These are phyloP conservation scores for Termitomyces titanicus DNA, from an alignment of 768 basidiomycete species.

Conservation along the genomic window DNA sequence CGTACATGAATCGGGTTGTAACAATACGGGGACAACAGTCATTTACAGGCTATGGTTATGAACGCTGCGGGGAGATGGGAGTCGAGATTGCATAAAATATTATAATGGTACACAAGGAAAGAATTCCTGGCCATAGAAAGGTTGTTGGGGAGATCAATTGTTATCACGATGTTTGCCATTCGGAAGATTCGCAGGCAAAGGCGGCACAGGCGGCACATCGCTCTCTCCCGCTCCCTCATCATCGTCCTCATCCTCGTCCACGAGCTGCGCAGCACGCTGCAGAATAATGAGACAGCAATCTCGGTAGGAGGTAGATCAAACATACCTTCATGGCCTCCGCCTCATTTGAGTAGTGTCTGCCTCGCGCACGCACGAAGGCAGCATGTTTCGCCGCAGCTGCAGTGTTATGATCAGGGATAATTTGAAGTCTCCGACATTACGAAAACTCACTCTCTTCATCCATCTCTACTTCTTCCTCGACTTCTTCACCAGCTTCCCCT, in stretches of 20 bases:
- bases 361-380: constrained; percentile 75
- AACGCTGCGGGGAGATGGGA: neutral
- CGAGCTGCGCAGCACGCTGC: constrained; percentile 62
- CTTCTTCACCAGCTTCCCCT: constrained; percentile 63
- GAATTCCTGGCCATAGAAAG: neutral
- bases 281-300: constrained; percentile 6
- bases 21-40: neutral
- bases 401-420: neutral
- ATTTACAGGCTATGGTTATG: neutral
- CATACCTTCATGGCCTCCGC: constrained; percentile 89
- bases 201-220: constrained; percentile 9
- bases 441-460: constrained; percentile 72
- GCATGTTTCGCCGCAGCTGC: constrained; percentile 82
- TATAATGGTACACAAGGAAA: constrained; percentile 5
- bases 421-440: neutral
- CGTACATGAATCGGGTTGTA: neutral
- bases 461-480: constrained; percentile 75
- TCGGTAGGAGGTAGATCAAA: neutral
- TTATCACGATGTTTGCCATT: constrained; percentile 13
- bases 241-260: constrained; percentile 65
- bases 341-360: constrained; percentile 86
- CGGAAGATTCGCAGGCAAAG: constrained; percentile 23
- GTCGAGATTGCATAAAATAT: neutral
- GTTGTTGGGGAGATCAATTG: constrained; percentile 2
- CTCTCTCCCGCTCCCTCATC: neutral